phyloP scores from a whole-genome alignment of 768 basidiomycete genomes.

The Mycena amicta region DNA sequence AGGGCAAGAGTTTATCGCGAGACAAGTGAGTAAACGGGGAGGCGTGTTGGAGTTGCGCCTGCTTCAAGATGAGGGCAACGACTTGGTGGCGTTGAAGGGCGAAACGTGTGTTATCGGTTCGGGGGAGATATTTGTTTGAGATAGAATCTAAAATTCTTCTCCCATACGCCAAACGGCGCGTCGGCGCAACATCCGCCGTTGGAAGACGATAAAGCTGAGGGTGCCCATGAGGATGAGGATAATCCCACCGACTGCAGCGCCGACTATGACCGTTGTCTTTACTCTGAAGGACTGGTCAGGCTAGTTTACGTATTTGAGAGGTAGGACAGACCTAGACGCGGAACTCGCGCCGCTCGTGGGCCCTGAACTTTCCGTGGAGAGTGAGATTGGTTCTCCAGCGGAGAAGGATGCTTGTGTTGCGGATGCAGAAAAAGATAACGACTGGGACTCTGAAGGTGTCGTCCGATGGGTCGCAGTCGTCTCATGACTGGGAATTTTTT shows the following conservation, averaged over 20 bases:
- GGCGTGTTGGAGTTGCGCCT: slow-evolving; percentile 46
- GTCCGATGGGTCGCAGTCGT: too few species aligned
- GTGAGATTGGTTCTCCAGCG: background rate
- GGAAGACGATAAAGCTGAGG: slow-evolving; percentile 7
- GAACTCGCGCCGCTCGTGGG: too few species aligned
- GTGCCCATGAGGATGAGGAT: slow-evolving; percentile 2
- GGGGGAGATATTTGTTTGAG: slow-evolving; percentile 32
- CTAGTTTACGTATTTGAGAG: background rate
- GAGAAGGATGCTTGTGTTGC: background rate
- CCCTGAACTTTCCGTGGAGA: background rate
- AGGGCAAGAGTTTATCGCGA: slow-evolving; percentile 42
- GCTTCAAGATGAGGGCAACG: too few species aligned
- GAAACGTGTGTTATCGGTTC: slow-evolving; percentile 35
- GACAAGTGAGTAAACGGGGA: slow-evolving; percentile 54
- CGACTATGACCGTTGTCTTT: background rate
- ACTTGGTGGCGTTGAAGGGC: slow-evolving; percentile 38
- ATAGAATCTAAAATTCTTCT: slow-evolving; percentile 4
- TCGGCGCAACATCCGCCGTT: slow-evolving; percentile 2
- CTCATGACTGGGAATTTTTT: too few species aligned
- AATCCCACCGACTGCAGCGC: slow-evolving; percentile 12
- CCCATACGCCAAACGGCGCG: slow-evolving; percentile 13
- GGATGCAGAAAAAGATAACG: too few species aligned
- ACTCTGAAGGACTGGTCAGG: background rate
- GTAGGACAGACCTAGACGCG: too few species aligned
- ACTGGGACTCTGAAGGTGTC: too few species aligned